Base-by-base conservation (phyloP, 1,139 yeast species). In the Saccharomyces pastorianus region DNA sequence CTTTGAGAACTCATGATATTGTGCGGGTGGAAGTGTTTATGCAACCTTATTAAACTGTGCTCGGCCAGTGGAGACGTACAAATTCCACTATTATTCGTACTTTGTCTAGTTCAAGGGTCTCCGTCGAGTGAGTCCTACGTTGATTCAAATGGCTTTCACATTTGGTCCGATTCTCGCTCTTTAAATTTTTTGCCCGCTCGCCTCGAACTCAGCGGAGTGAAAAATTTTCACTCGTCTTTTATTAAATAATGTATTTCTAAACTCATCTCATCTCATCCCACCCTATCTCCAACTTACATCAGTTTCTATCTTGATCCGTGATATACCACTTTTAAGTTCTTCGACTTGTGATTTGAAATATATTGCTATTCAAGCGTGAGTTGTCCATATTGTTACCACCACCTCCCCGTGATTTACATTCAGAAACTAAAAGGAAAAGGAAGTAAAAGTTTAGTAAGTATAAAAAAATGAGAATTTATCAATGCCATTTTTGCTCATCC, bases 401-500 rank as follows among this genome's bases (percentile, higher is more conserved):
- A 23, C 44, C 23, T 23, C 25, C 44, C 20, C 44, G 44, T 38
- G 17, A 38, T 38, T 38, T 20, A 9, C 26, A 29, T 14, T 38
- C 44, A 38, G 44, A 38, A 20, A 38, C 25, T 9, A 38, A 38
- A 17, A 17, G 44, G 13, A 38, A 38, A 38, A 17, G 48, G 9
- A 44, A 38, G 4, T 26, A 13, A 2, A 17, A 17, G 20, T 20
- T 38, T 7, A 17, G 20, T 38, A 38, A 38, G 20, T 38, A 29
- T n/a, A 38, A 38, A 20, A 20, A 20, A 17, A 91, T 93, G 99
- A 88, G 99, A 82, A 85, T 93, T 54, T 83, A 88, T 71, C 84
- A 88, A 64, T 93, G 99, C 69, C 98, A 93, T 73, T 93, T 93
- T 74, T 93, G 99, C 76, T 91, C 98, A 31, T 88, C 96, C 27